Percentiles rank a stretch among this genome's conserved stretches.
phyloP scores from a whole-genome alignment of 768 basidiomycete species.

The Cystobasidium onofrii region DNA sequence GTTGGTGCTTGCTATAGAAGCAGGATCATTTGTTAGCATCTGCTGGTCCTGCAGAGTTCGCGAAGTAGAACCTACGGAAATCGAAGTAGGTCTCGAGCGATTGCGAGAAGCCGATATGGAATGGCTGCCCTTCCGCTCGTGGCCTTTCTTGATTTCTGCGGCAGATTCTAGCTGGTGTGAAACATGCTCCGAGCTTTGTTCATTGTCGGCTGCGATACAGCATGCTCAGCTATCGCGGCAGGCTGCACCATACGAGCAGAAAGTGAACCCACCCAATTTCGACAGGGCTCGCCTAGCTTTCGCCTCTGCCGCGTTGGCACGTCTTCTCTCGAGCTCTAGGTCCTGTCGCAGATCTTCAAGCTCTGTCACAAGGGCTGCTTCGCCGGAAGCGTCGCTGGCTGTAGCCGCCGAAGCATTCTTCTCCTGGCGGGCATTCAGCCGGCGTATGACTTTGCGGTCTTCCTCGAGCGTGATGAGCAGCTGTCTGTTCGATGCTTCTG shows the following conservation, averaged over 20 bases:
- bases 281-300: conserved; percentile 47
- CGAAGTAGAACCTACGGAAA: neutral
- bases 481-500: conserved; percentile 68
- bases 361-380: conserved; percentile 60
- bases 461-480: conserved; percentile 67
- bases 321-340: conserved; percentile 60
- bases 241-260: neutral
- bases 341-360: conserved; percentile 72
- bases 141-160: neutral
- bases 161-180: conserved; percentile 11
- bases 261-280: neutral
- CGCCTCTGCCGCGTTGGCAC: conserved; percentile 61
- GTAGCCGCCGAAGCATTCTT: conserved; percentile 58
- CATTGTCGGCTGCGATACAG: conserved; percentile 14
- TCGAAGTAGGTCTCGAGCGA: neutral
- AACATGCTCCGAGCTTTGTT: neutral
- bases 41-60: neutral
- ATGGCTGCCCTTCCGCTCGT: conserved; percentile 6
- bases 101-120: conserved; percentile 2
- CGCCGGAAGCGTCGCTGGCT: conserved; percentile 63
- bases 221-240: neutral
- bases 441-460: conserved; percentile 58
- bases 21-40: neutral
- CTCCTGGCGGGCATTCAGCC: conserved; percentile 51
- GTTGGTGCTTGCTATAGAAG: neutral